These are phyloP conservation scores for Pyrus hybrid DNA, from an alignment of 331 rosid genomes.

Conservation along the genomic window DNA sequence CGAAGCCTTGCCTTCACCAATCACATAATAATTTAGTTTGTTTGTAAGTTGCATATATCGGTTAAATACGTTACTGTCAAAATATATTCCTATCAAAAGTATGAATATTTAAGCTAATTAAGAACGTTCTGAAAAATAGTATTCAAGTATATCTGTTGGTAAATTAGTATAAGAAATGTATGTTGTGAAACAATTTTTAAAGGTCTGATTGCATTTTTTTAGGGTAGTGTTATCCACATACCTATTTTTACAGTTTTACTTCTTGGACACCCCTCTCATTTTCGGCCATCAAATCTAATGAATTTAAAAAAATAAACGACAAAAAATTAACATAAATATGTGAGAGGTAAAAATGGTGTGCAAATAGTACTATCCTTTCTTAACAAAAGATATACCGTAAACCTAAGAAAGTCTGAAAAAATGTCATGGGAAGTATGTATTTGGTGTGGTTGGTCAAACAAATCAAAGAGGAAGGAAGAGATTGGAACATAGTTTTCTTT, in stretches of 20 bases:
- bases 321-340: no score
- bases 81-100: background rate
- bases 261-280: no score
- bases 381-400: background rate
- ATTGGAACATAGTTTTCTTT: background rate
- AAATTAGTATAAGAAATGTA: background rate
- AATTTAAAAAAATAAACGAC: no score
- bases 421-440: background rate
- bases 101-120: background rate
- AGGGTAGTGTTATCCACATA: no score
- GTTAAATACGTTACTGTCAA: background rate
- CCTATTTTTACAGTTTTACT: no score
- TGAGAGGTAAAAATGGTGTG: no score
- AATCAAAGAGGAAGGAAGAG: background rate
- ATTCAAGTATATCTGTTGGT: background rate
- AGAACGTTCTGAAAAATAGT: background rate
- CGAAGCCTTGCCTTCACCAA: slow-evolving; percentile 60
- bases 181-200: background rate
- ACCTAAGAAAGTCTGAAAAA: background rate
- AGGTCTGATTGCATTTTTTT: background rate
- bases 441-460: background rate
- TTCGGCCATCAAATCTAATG: no score
- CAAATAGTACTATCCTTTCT: no score
- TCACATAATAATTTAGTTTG: no score
- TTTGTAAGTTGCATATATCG: background rate